A percentile compares a stretch with the other conserved stretches of the same genome.
phyloP scores from a whole-genome alignment of 495 filamentous ascomycete genomes.

The Hypomontagnella submonticulosa region DNA sequence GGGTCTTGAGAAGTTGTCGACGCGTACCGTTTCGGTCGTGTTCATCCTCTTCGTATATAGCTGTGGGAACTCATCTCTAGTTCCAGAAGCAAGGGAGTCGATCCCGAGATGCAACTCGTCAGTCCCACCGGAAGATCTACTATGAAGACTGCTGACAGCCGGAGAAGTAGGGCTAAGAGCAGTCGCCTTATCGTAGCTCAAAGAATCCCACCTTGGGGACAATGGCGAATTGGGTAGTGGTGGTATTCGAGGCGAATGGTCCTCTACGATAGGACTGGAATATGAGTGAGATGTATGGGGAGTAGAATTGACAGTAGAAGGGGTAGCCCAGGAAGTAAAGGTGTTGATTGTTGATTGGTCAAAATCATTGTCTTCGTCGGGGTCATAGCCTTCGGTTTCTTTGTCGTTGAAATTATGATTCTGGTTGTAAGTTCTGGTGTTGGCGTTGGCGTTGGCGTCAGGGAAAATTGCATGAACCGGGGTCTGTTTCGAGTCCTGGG shows the following conservation, averaged over 20 bases:
- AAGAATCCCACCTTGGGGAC: slow-evolving; percentile 60
- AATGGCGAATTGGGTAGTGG: slow-evolving; percentile 45
- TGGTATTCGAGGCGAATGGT: slow-evolving; percentile 36
- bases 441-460: slow-evolving; percentile 29
- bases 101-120: slow-evolving; percentile 38
- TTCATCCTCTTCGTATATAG: slow-evolving; percentile 43
- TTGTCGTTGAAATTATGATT: slow-evolving; percentile 9
- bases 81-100: slow-evolving; percentile 35
- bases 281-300: slow-evolving; percentile 14
- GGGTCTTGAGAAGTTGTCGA: slow-evolving; percentile 66
- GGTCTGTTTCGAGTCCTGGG: slow-evolving; percentile 44
- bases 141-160: slow-evolving; percentile 26
- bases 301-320: slow-evolving; percentile 31
- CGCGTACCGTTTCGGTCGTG: slow-evolving; percentile 42
- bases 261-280: slow-evolving; percentile 35
- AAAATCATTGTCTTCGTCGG: slow-evolving; percentile 39
- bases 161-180: slow-evolving; percentile 40
- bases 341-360: slow-evolving; percentile 30
- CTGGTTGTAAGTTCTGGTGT: slow-evolving; percentile 1
- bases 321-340: slow-evolving; percentile 40
- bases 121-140: slow-evolving; percentile 38
- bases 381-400: slow-evolving; percentile 30
- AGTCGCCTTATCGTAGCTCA: slow-evolving; percentile 38
- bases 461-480: slow-evolving; percentile 40
- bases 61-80: slow-evolving; percentile 46